Percentiles rank a stretch among this genome's conserved stretches.
Evolutionary conservation across 352 stramenopile genomes (phyloP).

Genomic region (Thalassiosira hispida): DNA sequence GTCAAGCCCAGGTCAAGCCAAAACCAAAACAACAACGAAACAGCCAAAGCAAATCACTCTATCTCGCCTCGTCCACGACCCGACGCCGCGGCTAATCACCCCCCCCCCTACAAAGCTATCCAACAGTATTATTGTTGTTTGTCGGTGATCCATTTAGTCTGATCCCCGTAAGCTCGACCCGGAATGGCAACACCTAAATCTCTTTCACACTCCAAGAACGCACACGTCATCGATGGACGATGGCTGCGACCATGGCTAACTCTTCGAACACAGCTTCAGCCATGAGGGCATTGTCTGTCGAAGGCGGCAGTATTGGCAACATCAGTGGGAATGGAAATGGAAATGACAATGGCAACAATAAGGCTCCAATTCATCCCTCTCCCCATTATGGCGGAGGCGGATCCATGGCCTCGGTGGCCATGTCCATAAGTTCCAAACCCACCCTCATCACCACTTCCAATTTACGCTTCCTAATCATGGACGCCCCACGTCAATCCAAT

Average conservation of each 20-base stretch:
- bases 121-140: no score
- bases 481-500: conserved; percentile 95
- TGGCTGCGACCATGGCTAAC: conserved; percentile 34
- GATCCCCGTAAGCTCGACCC: not conserved
- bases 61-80: no score
- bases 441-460: conserved; percentile 61
- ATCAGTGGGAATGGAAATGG: conserved; percentile 3
- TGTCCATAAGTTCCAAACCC: conserved; percentile 76
- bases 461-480: conserved; percentile 98
- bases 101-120: no score
- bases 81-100: no score
- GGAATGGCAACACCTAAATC: conserved; percentile 32
- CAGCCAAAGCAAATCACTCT: no score
- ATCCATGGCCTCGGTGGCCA: not conserved
- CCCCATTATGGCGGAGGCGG: not conserved
- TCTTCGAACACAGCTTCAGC: not conserved
- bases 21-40: no score
- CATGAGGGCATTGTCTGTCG: not conserved
- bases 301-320: not conserved
- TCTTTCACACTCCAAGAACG: conserved; percentile 20
- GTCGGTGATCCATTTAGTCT: no score
- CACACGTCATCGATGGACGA: conserved; percentile 37
- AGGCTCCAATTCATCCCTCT: not conserved
- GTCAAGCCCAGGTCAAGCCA: no score
- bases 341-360: not conserved